phyloP scores from a whole-genome alignment of 1,139 yeast genomes.

The Kazachstania sp. region DNA sequence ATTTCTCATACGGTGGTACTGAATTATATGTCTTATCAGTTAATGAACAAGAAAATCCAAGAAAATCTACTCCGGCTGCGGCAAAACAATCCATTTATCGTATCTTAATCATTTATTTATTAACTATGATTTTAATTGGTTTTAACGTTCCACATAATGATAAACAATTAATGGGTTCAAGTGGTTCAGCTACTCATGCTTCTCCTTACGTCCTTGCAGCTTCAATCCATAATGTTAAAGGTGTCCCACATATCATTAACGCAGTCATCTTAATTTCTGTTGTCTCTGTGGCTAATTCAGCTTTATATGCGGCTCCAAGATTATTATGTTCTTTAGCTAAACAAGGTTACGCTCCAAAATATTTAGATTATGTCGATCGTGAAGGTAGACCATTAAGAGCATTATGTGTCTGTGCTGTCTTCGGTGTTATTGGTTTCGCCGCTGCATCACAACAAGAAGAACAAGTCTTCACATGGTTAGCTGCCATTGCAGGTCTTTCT shows the following conservation, averaged over 20 bases:
- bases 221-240: constrained; percentile 59
- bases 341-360: constrained; percentile 63
- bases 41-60: constrained; percentile 76
- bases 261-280: constrained; percentile 66
- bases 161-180: constrained; percentile 40
- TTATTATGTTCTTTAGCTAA: constrained; percentile 74
- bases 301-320: constrained; percentile 72
- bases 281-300: constrained; percentile 66
- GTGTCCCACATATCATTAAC: constrained; percentile 63
- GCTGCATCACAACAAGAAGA: constrained; percentile 55
- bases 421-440: constrained; percentile 72
- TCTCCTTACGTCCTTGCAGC: constrained; percentile 72
- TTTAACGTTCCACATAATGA: constrained; percentile 53
- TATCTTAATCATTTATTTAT: constrained; percentile 51
- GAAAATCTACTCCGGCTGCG: constrained; percentile 59
- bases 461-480: constrained; percentile 65
- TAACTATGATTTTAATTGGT: constrained; percentile 55
- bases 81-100: constrained; percentile 70
- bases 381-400: constrained; percentile 57
- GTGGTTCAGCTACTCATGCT: constrained; percentile 39
- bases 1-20: constrained; percentile 78
- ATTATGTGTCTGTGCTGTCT: constrained; percentile 56
- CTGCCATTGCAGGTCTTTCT: constrained; percentile 75
- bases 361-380: constrained; percentile 46
- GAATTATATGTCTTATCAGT: constrained; percentile 80